Evolutionary conservation across 1,284 basidiomycete species (phyloP).

Genomic region (Gyrodon tennesseensis): DNA sequence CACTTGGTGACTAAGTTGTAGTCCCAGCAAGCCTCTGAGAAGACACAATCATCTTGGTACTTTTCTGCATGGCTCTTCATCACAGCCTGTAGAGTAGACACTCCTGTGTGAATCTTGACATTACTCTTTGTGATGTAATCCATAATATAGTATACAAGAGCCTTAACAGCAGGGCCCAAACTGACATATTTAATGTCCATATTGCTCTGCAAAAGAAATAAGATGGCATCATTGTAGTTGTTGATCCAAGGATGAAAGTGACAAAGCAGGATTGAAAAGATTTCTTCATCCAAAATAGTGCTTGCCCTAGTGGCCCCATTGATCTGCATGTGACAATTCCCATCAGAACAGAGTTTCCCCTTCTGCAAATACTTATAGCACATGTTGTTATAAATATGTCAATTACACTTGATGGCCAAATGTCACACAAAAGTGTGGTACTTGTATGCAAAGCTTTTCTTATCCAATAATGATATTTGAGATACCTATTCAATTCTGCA

Average conservation of each 20-base stretch:
- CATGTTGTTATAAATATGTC: no score
- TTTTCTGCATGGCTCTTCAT: neutral
- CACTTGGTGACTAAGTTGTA: no score
- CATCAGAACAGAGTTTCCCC: no score
- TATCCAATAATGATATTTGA: no score
- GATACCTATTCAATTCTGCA: no score
- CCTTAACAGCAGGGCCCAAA: neutral
- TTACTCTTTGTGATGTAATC: neutral
- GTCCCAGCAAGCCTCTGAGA: no score
- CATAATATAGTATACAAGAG: neutral
- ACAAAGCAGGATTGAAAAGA: accelerated
- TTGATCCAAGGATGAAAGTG: neutral
- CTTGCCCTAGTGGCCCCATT: neutral
- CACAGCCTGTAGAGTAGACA: neutral
- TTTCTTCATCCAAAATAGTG: neutral
- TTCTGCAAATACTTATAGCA: no score
- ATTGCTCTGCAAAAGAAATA: neutral
- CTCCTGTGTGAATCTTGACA: neutral
- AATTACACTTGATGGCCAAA: no score
- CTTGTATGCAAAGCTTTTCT: no score
- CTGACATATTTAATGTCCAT: neutral
- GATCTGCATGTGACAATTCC: neutral
- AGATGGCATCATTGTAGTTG: neutral
- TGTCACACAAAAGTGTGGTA: no score
- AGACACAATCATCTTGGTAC: neutral